Conservation (phyloP, 2,329 filamentous ascomycete genomes). For the Phialocephala sp. region DNA sequence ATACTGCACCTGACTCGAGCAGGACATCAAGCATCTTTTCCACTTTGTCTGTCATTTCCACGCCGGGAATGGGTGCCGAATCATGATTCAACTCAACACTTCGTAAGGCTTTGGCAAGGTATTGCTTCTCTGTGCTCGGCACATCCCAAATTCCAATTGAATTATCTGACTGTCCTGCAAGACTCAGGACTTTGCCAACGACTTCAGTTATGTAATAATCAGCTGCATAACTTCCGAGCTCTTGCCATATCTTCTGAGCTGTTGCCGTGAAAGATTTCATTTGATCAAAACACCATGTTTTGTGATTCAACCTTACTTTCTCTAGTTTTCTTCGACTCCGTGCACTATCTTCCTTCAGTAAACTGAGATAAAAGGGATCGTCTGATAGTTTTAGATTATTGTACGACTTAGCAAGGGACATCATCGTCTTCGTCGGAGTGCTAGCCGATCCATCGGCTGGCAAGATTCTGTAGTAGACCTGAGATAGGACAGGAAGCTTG, state of each 20-base stretch:
- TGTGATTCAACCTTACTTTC: conserved; percentile 48
- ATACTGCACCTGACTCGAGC: conserved; percentile 46
- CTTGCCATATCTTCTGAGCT: conserved; percentile 54
- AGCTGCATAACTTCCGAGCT: conserved; percentile 72
- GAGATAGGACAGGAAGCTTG: conserved; percentile 36
- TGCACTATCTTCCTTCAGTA: conserved; percentile 51
- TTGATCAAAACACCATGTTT: conserved; percentile 60
- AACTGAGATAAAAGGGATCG: conserved; percentile 63
- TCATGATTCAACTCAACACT: conserved; percentile 43
- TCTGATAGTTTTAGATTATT: conserved; percentile 57
- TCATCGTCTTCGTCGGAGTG: conserved; percentile 27
- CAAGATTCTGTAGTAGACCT: conserved; percentile 28
- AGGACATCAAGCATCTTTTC: conserved; percentile 60
- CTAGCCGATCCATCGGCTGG: conserved; percentile 1
- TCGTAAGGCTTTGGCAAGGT: conserved; percentile 56
- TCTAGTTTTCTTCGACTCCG: conserved; percentile 48
- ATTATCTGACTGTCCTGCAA: conserved; percentile 45
- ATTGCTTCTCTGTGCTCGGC: conserved; percentile 55
- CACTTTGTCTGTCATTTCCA: conserved; percentile 62
- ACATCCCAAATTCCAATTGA: conserved; percentile 50
- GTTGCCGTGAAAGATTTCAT: conserved; percentile 60
- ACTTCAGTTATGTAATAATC: conserved; percentile 64
- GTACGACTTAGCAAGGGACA: conserved; percentile 33
- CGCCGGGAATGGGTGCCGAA: conserved; percentile 30
- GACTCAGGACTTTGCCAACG: conserved; percentile 52